Evolutionary conservation across 352 stramenopile genomes (phyloP), one percentile per base, ranked within the genome.

Genomic region (Blastocystis sp.): DNA sequence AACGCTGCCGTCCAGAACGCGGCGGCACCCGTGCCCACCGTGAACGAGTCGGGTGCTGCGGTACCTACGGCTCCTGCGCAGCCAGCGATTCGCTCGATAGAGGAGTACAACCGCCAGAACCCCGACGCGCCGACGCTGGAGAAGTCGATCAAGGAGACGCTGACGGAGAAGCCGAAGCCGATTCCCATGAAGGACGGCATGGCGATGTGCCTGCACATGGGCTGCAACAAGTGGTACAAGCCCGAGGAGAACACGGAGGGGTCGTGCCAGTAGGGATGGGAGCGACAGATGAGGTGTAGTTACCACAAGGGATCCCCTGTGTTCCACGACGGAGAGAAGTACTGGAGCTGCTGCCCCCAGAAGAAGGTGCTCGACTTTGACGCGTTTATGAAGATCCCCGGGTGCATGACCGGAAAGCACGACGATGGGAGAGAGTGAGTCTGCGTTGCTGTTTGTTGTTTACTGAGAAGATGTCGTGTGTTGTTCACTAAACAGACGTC

Each of bases 301-400:
- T 92, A 93, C 91, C 95, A 98, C 91, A 93, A 92, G 9, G 94
- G 94, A 12, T 92, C 94, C 50, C 95, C 95, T 0, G 94, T 98
- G 51, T 98, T 98, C 91, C 95, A 97, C 90, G 95, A 98, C 88
- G 94, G 94, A 63, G 93, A 94, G 90, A 98, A 98, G 91, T 97
- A 94, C 91, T 98, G 95, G 95, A 95, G 92, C 88, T 98, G 95
- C 92, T 98, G 95, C 90, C 94, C 95, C 21, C 95, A 96, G 90
- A 90, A 92, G 77, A 91, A 92, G 51, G 66, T 66, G 10, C 51
- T 69, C 50, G 69, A 97, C 91, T 98, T 97, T 91, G 95, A 98
- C 41, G 95, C 95, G 74, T 98, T 98, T 91, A 92, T 97, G 26
- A 92, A 96, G 80, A 93, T 98, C 21, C 93, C 94, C 0, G 94